phyloP scores from a whole-genome alignment of 2,329 filamentous ascomycete species.

The Diaporthe eres region DNA sequence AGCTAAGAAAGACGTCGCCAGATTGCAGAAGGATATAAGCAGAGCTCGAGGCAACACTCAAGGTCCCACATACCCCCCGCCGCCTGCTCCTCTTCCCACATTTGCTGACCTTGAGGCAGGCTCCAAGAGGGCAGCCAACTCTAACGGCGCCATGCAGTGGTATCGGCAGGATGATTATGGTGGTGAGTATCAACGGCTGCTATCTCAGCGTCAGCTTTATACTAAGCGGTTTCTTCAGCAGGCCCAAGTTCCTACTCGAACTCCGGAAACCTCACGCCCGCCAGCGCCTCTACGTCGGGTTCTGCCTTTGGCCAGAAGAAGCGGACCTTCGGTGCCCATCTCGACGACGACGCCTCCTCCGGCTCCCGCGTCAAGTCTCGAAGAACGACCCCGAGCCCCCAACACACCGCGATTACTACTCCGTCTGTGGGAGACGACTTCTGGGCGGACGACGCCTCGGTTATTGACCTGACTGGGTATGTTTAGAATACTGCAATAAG shows the following conservation, averaged over 20 bases:
- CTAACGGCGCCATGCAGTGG: slow-evolving; percentile 30
- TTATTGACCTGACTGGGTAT: slow-evolving; percentile 59
- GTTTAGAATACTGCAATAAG: background rate
- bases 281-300: slow-evolving; percentile 26
- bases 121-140: slow-evolving; percentile 13
- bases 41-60: slow-evolving; percentile 33
- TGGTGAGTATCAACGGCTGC: background rate
- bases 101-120: slow-evolving; percentile 20
- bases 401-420: slow-evolving; percentile 35
- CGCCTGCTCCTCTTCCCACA: background rate
- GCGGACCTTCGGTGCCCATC: slow-evolving; percentile 31
- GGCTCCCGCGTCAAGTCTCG: slow-evolving; percentile 39
- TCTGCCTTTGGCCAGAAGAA: slow-evolving; percentile 33
- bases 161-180: background rate
- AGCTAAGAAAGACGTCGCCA: slow-evolving; percentile 38
- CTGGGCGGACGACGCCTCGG: slow-evolving; percentile 43
- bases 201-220: background rate
- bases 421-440: slow-evolving; percentile 34
- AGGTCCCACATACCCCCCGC: slow-evolving; percentile 7
- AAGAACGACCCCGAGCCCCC: slow-evolving; percentile 43
- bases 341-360: slow-evolving; percentile 35
- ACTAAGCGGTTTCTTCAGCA: background rate
- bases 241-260: slow-evolving; percentile 18
- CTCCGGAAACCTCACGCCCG: slow-evolving; percentile 34
- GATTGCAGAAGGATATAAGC: slow-evolving; percentile 51